A percentile compares a stretch with the other conserved stretches of the same genome.
Evolutionary conservation across 2,329 filamentous ascomycete genomes (phyloP).

Genomic region (Chrysoporthe deuterocubensis): DNA sequence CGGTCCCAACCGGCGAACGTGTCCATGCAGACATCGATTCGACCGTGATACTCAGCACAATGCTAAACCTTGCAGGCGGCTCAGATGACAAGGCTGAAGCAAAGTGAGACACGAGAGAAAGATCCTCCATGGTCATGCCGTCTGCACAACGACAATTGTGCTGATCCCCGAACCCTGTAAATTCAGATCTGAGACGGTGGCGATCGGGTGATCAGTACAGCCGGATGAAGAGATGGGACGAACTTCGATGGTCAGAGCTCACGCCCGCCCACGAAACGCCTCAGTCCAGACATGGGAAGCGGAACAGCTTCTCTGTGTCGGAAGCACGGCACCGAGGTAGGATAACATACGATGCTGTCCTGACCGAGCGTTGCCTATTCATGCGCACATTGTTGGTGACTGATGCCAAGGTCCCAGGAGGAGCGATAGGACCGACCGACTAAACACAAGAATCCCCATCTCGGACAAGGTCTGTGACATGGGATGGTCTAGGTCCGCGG

Average conservation of each 20-base stretch:
- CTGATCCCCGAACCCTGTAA: conserved; percentile 2
- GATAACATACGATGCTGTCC: not conserved
- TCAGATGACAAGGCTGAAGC: not conserved
- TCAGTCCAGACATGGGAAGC: not conserved
- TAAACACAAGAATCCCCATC: not conserved
- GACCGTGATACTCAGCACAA: not conserved
- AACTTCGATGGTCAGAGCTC: not conserved
- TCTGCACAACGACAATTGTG: not conserved
- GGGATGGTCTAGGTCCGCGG: not conserved
- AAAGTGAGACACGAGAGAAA: not conserved
- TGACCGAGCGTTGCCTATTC: not conserved
- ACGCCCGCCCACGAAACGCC: not conserved
- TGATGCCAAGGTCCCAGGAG: not conserved
- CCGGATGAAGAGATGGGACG: conserved; percentile 6
- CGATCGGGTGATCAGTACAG: conserved; percentile 2
- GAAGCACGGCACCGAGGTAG: not conserved
- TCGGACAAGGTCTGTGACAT: not conserved
- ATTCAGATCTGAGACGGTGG: not conserved
- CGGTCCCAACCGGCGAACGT: not conserved
- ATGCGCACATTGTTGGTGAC: not conserved
- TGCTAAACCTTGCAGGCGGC: not conserved
- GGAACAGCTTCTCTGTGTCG: not conserved
- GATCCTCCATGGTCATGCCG: not conserved
- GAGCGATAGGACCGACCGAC: not conserved
- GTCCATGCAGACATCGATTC: not conserved